Conservation (phyloP, 208 protist species). For the Acanthamoeba triangularis region DNA sequence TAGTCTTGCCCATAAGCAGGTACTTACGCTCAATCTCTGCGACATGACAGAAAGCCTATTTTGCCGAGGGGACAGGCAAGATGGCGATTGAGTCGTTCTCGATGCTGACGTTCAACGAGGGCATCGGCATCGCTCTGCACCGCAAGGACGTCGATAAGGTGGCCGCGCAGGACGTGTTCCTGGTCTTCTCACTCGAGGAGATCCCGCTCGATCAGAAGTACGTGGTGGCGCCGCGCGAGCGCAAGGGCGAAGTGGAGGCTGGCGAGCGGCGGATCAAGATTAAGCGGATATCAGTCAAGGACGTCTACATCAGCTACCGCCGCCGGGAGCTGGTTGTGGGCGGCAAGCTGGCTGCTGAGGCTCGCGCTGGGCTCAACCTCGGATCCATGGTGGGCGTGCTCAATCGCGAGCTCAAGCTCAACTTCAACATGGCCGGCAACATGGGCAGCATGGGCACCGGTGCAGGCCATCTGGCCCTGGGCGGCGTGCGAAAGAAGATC, state of each 20-base stretch:
- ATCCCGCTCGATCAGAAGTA: slow-evolving; percentile 38
- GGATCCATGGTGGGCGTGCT: slow-evolving; percentile 11
- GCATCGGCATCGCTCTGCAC: neutral
- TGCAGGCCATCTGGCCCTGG: neutral
- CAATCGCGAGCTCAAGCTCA: slow-evolving; percentile 25
- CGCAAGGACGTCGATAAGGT: neutral
- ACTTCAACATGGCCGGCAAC: slow-evolving; percentile 13
- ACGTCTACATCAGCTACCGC: slow-evolving; percentile 43
- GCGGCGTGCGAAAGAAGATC: slow-evolving; percentile 1
- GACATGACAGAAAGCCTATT: neutral
- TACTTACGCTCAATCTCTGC: neutral
- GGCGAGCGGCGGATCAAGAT: slow-evolving; percentile 42
- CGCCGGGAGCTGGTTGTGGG: neutral
- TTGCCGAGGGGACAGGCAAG: neutral
- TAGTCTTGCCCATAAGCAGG: neutral
- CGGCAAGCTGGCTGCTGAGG: neutral
- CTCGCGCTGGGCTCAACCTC: neutral
- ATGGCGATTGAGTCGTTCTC: slow-evolving; percentile 24
- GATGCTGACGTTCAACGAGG: slow-evolving; percentile 1
- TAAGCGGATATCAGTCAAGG: slow-evolving; percentile 23
- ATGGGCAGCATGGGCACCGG: neutral
- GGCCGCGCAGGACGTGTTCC: neutral
- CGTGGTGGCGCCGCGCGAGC: neutral
- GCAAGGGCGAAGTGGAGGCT: slow-evolving; percentile 1
- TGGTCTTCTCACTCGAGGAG: slow-evolving; percentile 25